phyloP scores from a whole-genome alignment of 2,329 filamentous ascomycete species.

The Microascus cirrosus region DNA sequence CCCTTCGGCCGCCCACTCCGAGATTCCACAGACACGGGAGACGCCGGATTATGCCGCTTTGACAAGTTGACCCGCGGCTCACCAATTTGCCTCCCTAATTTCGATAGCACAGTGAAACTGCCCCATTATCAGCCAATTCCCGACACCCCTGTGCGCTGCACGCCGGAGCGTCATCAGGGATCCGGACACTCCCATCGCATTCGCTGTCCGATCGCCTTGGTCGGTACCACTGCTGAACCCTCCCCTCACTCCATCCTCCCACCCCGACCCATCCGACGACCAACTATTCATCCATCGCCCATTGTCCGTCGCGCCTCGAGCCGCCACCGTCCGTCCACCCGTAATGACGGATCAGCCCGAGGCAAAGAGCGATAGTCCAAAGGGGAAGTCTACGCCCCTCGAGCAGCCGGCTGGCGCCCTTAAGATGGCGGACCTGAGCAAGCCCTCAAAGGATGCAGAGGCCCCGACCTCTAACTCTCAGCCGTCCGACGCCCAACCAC shows the following conservation, averaged over 20 bases:
- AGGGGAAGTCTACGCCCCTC: neutral
- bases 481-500: neutral
- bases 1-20: neutral
- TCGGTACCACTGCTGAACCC: neutral
- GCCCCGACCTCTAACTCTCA: neutral
- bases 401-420: neutral
- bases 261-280: neutral
- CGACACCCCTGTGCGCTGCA: neutral
- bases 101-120: neutral
- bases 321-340: neutral
- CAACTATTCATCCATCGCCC: neutral
- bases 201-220: neutral
- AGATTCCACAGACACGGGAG: neutral
- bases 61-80: neutral
- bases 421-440: neutral
- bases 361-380: neutral
- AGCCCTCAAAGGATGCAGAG: neutral
- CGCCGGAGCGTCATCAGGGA: neutral
- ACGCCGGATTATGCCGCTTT: neutral
- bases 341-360: neutral
- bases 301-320: neutral
- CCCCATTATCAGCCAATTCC: neutral
- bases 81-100: neutral
- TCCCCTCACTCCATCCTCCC: neutral
- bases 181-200: neutral